Evolutionary conservation across 2,329 filamentous ascomycete species (phyloP).

Genomic region (Verticillium tricorpus): DNA sequence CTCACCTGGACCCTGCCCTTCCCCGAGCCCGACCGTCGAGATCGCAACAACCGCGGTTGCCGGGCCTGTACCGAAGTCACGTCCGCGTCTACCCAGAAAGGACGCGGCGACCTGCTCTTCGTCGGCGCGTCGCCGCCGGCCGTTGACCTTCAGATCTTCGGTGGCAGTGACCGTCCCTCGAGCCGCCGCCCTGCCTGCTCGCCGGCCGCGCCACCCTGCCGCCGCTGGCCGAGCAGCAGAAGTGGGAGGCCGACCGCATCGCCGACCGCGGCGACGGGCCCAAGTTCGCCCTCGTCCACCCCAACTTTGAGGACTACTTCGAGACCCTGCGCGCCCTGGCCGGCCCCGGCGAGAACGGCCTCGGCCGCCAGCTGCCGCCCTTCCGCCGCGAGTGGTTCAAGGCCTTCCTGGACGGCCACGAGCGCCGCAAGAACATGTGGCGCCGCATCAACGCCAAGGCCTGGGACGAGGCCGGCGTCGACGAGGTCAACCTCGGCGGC

Average conservation of each 20-base stretch:
- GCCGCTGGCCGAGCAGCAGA: slow-evolving; percentile 37
- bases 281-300: slow-evolving; percentile 52
- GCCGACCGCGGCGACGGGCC: slow-evolving; percentile 49
- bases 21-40: too few relatives aligned
- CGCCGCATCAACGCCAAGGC: slow-evolving; percentile 37
- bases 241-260: slow-evolving; percentile 55
- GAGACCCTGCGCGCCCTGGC: slow-evolving; percentile 47
- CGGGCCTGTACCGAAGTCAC: slow-evolving; percentile 53
- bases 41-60: slow-evolving; percentile 54
- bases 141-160: slow-evolving; percentile 65
- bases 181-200: slow-evolving; percentile 52
- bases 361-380: slow-evolving; percentile 38
- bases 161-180: slow-evolving; percentile 64
- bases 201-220: slow-evolving; percentile 51
- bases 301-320: slow-evolving; percentile 63
- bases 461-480: background rate
- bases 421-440: slow-evolving; percentile 56
- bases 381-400: slow-evolving; percentile 43
- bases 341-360: slow-evolving; percentile 32
- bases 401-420: slow-evolving; percentile 49
- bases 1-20: too few relatives aligned
- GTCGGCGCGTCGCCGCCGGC: slow-evolving; percentile 51
- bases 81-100: slow-evolving; percentile 44
- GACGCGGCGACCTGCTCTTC: slow-evolving; percentile 54
- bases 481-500: background rate